Conservation (phyloP, 495 filamentous ascomycete genomes). For the Penicillium taxi region DNA sequence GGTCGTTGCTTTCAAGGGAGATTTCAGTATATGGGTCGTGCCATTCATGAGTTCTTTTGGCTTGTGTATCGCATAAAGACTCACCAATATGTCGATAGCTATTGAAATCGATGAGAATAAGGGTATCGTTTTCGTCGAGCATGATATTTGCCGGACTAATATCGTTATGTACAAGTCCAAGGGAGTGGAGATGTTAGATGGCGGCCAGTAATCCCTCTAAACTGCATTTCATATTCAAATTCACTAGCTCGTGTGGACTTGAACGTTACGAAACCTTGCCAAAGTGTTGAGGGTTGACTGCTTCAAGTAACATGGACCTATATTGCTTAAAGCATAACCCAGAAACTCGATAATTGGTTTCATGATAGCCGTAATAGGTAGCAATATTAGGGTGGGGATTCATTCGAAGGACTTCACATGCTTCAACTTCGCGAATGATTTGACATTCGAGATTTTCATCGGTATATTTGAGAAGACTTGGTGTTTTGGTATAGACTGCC, state of each 20-base stretch:
- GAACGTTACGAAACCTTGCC: slow-evolving; percentile 15
- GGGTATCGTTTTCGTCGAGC: slow-evolving; percentile 24
- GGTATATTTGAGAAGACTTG: slow-evolving; percentile 17
- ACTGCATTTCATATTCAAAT: slow-evolving; percentile 9
- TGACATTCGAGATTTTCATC: slow-evolving; percentile 13
- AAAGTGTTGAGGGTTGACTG: slow-evolving; percentile 15
- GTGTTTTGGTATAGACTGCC: slow-evolving; percentile 19
- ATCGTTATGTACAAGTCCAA: slow-evolving; percentile 33
- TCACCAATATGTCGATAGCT: slow-evolving; percentile 20
- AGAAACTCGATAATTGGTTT: slow-evolving; percentile 26
- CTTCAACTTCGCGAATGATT: slow-evolving; percentile 18
- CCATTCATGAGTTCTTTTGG: slow-evolving; percentile 20
- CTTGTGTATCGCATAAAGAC: slow-evolving; percentile 11
- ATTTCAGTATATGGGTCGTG: slow-evolving; percentile 13
- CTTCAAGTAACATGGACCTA: slow-evolving; percentile 24
- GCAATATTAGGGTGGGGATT: slow-evolving; percentile 35
- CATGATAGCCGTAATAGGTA: slow-evolving; percentile 26
- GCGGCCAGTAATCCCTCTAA: slow-evolving; percentile 24
- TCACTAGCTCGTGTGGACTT: slow-evolving; percentile 13
- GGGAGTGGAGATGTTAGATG: slow-evolving; percentile 29
- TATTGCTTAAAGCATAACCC: slow-evolving; percentile 33
- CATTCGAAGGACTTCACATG: slow-evolving; percentile 25
- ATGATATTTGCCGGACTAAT: slow-evolving; percentile 33
- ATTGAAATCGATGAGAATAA: slow-evolving; percentile 39
- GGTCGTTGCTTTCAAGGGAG: slow-evolving; percentile 13